Evolutionary conservation across 805 yeast species (phyloP).

Genomic region (Wickerhamiella alocasiicola): DNA sequence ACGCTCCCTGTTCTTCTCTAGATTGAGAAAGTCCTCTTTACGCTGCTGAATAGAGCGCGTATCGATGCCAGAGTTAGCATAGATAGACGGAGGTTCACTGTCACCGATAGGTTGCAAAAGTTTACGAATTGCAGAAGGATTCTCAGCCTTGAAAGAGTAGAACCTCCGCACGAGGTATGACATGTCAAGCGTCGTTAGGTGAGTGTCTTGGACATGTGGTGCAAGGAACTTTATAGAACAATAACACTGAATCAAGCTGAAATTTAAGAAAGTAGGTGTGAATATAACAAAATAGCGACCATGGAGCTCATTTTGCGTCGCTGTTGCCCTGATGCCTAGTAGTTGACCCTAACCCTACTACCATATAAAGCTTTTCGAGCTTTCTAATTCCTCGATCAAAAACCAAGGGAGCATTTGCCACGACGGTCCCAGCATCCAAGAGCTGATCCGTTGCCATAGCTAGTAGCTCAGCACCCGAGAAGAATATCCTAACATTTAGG

Average conservation of each 20-base stretch:
- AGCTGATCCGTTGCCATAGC: conserved; percentile 29
- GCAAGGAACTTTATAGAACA: background rate
- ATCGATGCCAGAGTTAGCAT: conserved; percentile 33
- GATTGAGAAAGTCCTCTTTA: conserved; percentile 37
- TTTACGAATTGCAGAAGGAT: conserved; percentile 18
- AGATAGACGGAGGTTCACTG: conserved; percentile 28
- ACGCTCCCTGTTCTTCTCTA: conserved; percentile 36
- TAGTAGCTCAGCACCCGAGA: conserved; percentile 25
- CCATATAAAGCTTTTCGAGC: too few relatives aligned
- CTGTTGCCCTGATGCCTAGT: too few relatives aligned
- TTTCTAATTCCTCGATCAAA: conserved; percentile 25
- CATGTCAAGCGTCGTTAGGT: background rate
- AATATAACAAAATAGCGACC: too few relatives aligned
- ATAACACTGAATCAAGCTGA: background rate
- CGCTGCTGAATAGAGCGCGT: conserved; percentile 29
- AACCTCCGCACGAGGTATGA: background rate
- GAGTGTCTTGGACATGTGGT: background rate
- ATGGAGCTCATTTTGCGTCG: too few relatives aligned
- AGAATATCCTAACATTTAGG: conserved; percentile 26
- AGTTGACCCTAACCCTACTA: background rate
- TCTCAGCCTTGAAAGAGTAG: conserved; percentile 17
- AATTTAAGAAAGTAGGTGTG: too few relatives aligned
- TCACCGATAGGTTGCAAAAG: conserved; percentile 40
- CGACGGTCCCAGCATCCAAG: conserved; percentile 25
- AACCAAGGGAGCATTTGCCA: conserved; percentile 28